Percentiles rank a stretch among this genome's conserved stretches.
Evolutionary conservation across 306 rosid genomes (phyloP).

Genomic region (Parietaria judaica): DNA sequence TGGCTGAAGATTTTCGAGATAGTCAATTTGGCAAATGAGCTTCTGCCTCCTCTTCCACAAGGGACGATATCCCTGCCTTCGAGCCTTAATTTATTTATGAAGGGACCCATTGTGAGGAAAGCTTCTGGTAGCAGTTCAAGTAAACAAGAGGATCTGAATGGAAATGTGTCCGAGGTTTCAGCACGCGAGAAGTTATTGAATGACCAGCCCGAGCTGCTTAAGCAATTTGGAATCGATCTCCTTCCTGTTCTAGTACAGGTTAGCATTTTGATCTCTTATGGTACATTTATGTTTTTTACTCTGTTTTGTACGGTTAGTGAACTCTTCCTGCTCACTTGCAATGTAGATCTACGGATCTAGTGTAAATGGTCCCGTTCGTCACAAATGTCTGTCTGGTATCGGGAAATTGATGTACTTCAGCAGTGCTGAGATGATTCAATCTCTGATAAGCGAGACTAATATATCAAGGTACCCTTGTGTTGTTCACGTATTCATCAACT

Average conservation of each 20-base stretch:
- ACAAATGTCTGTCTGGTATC: conserved; percentile 83
- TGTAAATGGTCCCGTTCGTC: conserved; percentile 93
- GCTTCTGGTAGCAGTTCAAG: conserved; percentile 60
- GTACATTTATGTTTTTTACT: background rate
- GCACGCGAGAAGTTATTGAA: conserved; percentile 87
- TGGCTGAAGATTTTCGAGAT: conserved; percentile 76
- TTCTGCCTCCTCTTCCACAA: conserved; percentile 90
- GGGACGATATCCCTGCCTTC: conserved; percentile 79
- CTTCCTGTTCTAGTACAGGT: conserved; percentile 94
- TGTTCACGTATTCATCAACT: conserved; percentile 8
- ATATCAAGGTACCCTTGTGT: conserved; percentile 64
- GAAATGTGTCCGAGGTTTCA: conserved; percentile 54
- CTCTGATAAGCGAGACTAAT: conserved; percentile 69
- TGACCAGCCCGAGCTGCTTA: conserved; percentile 88
- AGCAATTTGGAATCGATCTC: conserved; percentile 88
- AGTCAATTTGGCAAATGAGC: conserved; percentile 93
- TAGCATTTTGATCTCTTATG: conserved; percentile 11
- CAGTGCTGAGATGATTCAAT: conserved; percentile 88
- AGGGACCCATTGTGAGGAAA: conserved; percentile 63
- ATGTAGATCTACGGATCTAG: conserved; percentile 93
- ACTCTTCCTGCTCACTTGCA: conserved; percentile 15
- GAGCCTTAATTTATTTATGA: conserved; percentile 57
- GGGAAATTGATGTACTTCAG: conserved; percentile 97
- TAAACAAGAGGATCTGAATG: conserved; percentile 71
- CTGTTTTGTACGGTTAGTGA: conserved; percentile 1